Conservation (phyloP, 1,284 basidiomycete species). For the Polyporus tsugae region DNA sequence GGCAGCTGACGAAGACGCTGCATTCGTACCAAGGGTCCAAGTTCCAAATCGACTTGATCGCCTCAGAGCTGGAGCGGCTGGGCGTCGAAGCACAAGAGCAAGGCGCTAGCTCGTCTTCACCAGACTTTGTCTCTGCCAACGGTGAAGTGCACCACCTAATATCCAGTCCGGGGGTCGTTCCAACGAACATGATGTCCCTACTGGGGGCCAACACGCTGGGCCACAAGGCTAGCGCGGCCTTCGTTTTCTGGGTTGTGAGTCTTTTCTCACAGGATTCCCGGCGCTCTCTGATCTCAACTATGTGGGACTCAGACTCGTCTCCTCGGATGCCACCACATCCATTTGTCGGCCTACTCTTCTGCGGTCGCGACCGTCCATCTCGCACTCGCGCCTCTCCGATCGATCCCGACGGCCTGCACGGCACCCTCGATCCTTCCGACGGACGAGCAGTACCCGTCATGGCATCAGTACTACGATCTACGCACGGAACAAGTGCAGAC, state of each 20-base stretch:
- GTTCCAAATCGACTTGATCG: slow-evolving; percentile 82
- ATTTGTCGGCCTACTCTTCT: slow-evolving; percentile 66
- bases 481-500: slow-evolving; percentile 37
- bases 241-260: slow-evolving; percentile 79
- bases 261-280: too few relatives aligned
- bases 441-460: slow-evolving; percentile 25
- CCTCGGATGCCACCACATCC: slow-evolving; percentile 70
- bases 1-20: slow-evolving; percentile 70
- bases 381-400: slow-evolving; percentile 60
- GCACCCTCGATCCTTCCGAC: slow-evolving; percentile 22
- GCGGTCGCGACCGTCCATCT: slow-evolving; percentile 72
- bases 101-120: slow-evolving; percentile 1
- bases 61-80: slow-evolving; percentile 61
- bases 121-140: slow-evolving; percentile 23
- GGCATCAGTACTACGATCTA: slow-evolving; percentile 25
- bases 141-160: slow-evolving; percentile 64
- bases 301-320: slow-evolving; percentile 24
- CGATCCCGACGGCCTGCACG: slow-evolving; percentile 44
- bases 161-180: slow-evolving; percentile 78
- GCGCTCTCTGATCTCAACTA: too few relatives aligned
- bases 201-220: slow-evolving; percentile 30
- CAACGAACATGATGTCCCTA: slow-evolving; percentile 57
- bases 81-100: slow-evolving; percentile 38
- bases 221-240: slow-evolving; percentile 54
- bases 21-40: slow-evolving; percentile 81